Evolutionary conservation across 345 rosid genomes (phyloP), one percentile per base, ranked within the genome.

Genomic region (Dovyalis caffra): DNA sequence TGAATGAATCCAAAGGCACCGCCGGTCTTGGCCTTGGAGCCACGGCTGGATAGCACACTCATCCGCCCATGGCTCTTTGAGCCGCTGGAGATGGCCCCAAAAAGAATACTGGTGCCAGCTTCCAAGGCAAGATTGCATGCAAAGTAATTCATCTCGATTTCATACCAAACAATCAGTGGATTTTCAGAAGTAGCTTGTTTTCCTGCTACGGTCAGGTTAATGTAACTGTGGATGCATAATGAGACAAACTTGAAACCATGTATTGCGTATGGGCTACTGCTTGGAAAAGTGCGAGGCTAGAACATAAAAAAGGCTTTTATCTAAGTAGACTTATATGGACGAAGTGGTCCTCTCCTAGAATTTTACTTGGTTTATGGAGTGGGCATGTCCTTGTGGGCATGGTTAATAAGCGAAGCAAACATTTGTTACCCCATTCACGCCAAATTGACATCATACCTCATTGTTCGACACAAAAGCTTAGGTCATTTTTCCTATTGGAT

Each of bases 401-500:
- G 33, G 4, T 3, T 15, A 33, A 2, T 3, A 14, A 23, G 62
- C 63, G 2, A 34, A 63, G 15, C 66, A 15, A 33, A 47, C 28
- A 47, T 64, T 8, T 33, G 10, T 40, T 20, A 21, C 29, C 63
- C n/a, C 69, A 61, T 62, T 12, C 69, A 76, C 69, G 37, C 68
- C 33, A 75, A 62, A 18, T 31, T 29, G 74, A 70, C 74, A 49
- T 53, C 57, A 35, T 6, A 63, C 70, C 70, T 70, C 49, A 1
- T 29, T 6, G 34, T 18, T 16, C 21, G 23, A 26, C 37, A 16
- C 33, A 15, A 31, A 62, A 62, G 65, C 18, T 29, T 0, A 15
- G 18, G 65, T 14, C 32, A 12, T 61, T 61, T 21, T 29, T 29
- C 21, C 33, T 1, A 11, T 15, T 6, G 35, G 18, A 26, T 8